phyloP scores from a whole-genome alignment of 257 asterid genomes.

The Euphrasia confusa region DNA sequence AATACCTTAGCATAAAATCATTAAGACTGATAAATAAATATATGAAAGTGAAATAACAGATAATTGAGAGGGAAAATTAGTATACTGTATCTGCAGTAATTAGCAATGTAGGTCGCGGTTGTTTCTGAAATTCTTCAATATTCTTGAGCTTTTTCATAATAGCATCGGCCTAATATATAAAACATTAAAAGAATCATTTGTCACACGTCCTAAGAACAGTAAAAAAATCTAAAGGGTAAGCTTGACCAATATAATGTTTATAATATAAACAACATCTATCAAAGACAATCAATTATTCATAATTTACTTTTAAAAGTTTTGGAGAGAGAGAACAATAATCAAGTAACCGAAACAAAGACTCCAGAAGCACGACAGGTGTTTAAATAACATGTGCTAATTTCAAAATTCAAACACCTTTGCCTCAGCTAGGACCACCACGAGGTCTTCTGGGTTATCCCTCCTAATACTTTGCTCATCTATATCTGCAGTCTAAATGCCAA shows the following conservation, averaged over 20 bases:
- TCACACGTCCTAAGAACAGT: neutral
- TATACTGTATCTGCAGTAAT: constrained; percentile 92
- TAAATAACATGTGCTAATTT: neutral
- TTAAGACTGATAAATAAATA: neutral
- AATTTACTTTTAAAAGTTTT: neutral
- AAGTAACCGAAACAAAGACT: constrained; percentile 5
- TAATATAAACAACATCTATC: constrained; percentile 11
- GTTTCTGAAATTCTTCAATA: constrained; percentile 31
- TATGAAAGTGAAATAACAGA: neutral
- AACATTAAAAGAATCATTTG: constrained; percentile 18
- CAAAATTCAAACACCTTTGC: constrained; percentile 52
- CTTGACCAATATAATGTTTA: constrained; percentile 7
- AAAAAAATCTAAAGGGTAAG: constrained; percentile 12
- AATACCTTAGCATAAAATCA: neutral
- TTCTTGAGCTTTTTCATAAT: constrained; percentile 45
- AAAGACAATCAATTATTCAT: neutral
- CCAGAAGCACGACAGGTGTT: neutral
- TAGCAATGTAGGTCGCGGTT: constrained; percentile 47
- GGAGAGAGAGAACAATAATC: neutral
- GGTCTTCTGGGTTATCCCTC: constrained; percentile 70
- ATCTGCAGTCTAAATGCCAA: constrained; percentile 58
- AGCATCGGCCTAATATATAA: constrained; percentile 66
- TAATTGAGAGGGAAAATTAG: neutral
- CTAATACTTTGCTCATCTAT: constrained; percentile 79
- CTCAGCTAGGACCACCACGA: constrained; percentile 78